A percentile compares a stretch with the other conserved stretches of the same genome.
Conservation (phyloP, 2,329 filamentous ascomycete species). For the Aspergillus vadensis region DNA sequence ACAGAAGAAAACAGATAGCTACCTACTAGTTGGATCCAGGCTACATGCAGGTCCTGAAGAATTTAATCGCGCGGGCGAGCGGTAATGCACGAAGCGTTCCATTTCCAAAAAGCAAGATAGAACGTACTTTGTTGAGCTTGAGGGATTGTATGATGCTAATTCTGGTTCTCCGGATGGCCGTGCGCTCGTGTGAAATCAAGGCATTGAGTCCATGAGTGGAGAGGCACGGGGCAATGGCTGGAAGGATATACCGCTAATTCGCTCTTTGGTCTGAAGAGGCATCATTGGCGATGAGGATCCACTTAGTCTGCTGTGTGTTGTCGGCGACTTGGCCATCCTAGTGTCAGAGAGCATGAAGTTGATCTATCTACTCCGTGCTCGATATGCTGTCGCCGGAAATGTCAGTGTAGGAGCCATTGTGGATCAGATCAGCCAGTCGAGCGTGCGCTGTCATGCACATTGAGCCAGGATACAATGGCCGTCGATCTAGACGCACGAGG, state of each 20-base stretch:
- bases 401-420: not conserved
- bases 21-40: not conserved
- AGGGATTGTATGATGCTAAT: not conserved
- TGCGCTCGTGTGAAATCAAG: slow-evolving; percentile 5
- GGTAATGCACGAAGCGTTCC: not conserved
- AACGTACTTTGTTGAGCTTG: not conserved
- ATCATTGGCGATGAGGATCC: slow-evolving; percentile 4
- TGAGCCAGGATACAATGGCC: not conserved
- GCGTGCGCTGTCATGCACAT: not conserved
- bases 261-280: not conserved
- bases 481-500: not conserved
- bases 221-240: slow-evolving; percentile 2
- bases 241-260: not conserved
- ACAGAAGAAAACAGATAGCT: not conserved
- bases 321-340: not conserved
- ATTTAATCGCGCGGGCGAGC: not conserved
- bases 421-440: not conserved
- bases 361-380: not conserved
- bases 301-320: not conserved
- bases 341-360: not conserved
- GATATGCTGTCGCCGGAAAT: not conserved
- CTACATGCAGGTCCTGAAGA: slow-evolving; percentile 1
- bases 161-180: not conserved
- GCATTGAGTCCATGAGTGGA: slow-evolving; percentile 1
- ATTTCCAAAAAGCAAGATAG: not conserved